These are phyloP conservation scores for Teratosphaeria gauchensis DNA, from an alignment of 2,329 filamentous ascomycete genomes.

Conservation along the genomic window DNA sequence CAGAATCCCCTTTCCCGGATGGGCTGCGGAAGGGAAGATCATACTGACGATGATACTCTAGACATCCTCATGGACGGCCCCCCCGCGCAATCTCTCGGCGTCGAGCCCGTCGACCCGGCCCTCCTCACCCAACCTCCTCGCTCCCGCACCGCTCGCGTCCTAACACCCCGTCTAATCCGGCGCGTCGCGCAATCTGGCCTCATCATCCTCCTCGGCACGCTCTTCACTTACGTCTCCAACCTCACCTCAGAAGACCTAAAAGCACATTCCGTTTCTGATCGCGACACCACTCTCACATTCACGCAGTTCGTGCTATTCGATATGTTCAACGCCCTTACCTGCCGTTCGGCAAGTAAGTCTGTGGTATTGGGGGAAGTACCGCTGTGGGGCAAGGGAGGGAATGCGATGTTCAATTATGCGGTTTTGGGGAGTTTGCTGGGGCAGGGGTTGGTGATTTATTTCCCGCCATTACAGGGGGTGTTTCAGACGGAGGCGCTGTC, in stretches of 20 bases:
- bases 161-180: constrained; percentile 72
- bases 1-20: too few species aligned
- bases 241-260: constrained; percentile 65
- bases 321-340: constrained; percentile 97
- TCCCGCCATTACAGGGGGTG: constrained; percentile 83
- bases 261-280: constrained; percentile 60
- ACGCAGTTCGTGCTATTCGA: constrained; percentile 98
- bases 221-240: constrained; percentile 82
- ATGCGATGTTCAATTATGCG: constrained; percentile 94
- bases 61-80: constrained; percentile 99
- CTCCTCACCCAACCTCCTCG: constrained; percentile 90
- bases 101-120: constrained; percentile 86
- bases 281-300: constrained; percentile 98
- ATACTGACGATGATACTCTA: constrained; percentile 36
- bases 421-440: constrained; percentile 76
- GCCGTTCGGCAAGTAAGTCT: constrained; percentile 83
- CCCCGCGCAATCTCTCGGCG: constrained; percentile 90
- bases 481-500: constrained; percentile 89
- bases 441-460: constrained; percentile 85
- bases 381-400: constrained; percentile 62
- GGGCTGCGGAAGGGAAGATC: too few species aligned
- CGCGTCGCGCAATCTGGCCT: constrained; percentile 79
- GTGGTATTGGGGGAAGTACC: constrained; percentile 67
- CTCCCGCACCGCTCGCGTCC: constrained; percentile 74
- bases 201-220: constrained; percentile 87